Evolutionary conservation across 148 eudicot genomes (phyloP).

Genomic region (Gaultheria prostrata): DNA sequence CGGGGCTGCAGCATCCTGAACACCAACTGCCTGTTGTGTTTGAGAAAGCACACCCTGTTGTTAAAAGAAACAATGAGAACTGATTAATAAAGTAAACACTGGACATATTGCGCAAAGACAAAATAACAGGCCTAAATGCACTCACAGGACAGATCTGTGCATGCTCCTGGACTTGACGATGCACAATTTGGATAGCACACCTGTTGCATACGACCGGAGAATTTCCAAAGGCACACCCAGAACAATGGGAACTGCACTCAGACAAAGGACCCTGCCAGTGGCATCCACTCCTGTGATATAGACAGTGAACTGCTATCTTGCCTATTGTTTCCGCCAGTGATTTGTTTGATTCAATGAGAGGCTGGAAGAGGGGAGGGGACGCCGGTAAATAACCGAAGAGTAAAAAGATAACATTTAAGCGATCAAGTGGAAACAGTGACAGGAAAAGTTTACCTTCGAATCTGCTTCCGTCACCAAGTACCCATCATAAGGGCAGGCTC

Average conservation of each 20-base stretch:
- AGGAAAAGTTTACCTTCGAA: constrained; percentile 54
- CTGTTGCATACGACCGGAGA: constrained; percentile 89
- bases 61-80: not conserved
- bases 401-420: constrained; percentile 10
- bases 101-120: not conserved
- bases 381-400: constrained; percentile 15
- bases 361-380: constrained; percentile 37
- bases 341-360: constrained; percentile 73
- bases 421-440: not conserved
- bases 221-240: constrained; percentile 80
- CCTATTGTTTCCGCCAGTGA: constrained; percentile 75
- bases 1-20: constrained; percentile 39
- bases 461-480: constrained; percentile 86
- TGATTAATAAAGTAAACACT: not conserved
- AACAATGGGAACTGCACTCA: constrained; percentile 69
- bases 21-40: constrained; percentile 39
- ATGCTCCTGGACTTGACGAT: constrained; percentile 96
- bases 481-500: constrained; percentile 93
- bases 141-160: constrained; percentile 81
- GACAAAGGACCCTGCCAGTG: constrained; percentile 84
- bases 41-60: constrained; percentile 66
- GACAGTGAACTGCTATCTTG: constrained; percentile 75
- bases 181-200: constrained; percentile 83
- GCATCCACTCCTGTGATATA: constrained; percentile 91
- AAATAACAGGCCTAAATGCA: constrained; percentile 13